phyloP scores from a whole-genome alignment of 176 grass and related monocot genomes.

The Bonia amplexicaulis region DNA sequence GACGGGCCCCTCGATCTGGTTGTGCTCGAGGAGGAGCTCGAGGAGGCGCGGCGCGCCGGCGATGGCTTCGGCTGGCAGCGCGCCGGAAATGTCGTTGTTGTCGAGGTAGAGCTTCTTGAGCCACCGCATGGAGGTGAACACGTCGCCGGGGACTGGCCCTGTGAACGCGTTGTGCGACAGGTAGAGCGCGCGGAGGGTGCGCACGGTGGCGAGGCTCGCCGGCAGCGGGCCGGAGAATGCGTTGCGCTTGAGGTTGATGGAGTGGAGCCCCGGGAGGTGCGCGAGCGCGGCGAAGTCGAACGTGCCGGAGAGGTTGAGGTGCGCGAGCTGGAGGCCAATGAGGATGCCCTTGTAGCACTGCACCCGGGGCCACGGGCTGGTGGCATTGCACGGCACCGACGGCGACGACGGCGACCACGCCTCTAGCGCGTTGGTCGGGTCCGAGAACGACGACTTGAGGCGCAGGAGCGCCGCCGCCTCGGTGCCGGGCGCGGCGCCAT shows the following conservation, averaged over 20 bases:
- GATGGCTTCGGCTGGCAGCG: slow-evolving; percentile 45
- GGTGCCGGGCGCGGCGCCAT: background rate
- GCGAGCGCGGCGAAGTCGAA: slow-evolving; percentile 52
- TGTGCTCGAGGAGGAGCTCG: slow-evolving; percentile 68
- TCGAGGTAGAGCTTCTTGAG: slow-evolving; percentile 92
- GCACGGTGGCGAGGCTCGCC: slow-evolving; percentile 25
- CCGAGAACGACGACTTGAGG: slow-evolving; percentile 50
- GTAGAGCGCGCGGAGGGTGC: slow-evolving; percentile 51
- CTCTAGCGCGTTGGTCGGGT: slow-evolving; percentile 21
- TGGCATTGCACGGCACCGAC: slow-evolving; percentile 19
- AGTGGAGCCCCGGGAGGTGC: slow-evolving; percentile 40
- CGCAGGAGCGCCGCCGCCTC: slow-evolving; percentile 48
- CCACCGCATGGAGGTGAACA: slow-evolving; percentile 47
- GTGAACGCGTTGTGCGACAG: slow-evolving; percentile 62
- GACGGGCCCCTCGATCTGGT: slow-evolving; percentile 51
- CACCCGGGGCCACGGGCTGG: slow-evolving; percentile 40
- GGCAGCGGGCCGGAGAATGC: slow-evolving; percentile 49
- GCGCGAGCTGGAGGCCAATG: slow-evolving; percentile 42
- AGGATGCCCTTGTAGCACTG: slow-evolving; percentile 54
- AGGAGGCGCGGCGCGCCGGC: slow-evolving; percentile 32
- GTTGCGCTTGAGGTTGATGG: slow-evolving; percentile 56
- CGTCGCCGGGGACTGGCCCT: slow-evolving; percentile 37
- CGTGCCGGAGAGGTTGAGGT: slow-evolving; percentile 50
- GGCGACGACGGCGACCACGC: slow-evolving; percentile 29
- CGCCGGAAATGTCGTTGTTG: slow-evolving; percentile 49